Conservation (phyloP, 495 filamentous ascomycete genomes). For the Aspergillus coremiiformis region DNA sequence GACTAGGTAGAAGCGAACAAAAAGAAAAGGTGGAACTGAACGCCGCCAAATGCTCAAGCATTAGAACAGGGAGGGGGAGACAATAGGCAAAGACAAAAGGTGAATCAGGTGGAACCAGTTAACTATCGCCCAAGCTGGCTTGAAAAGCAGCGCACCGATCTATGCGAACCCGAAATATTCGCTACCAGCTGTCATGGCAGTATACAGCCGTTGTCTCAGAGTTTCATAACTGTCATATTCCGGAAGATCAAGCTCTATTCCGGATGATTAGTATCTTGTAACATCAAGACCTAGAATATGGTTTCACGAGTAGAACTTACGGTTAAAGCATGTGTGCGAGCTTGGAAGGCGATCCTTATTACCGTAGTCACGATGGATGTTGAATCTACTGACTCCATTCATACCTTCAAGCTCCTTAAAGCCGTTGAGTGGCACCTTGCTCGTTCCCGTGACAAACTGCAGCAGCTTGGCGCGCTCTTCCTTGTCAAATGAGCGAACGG, state of each 20-base stretch:
- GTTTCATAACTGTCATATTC: slow-evolving; percentile 96
- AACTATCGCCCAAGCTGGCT: neutral
- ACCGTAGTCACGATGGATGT: slow-evolving; percentile 97
- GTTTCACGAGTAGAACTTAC: slow-evolving; percentile 51
- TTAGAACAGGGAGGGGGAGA: slow-evolving; percentile 14
- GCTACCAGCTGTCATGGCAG: slow-evolving; percentile 88
- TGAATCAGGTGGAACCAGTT: neutral
- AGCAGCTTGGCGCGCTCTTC: slow-evolving; percentile 96
- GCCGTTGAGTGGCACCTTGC: slow-evolving; percentile 96
- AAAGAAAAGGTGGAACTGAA: slow-evolving; percentile 18
- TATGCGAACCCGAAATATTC: slow-evolving; percentile 98
- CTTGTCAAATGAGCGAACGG: slow-evolving; percentile 96
- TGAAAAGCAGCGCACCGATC: slow-evolving; percentile 13
- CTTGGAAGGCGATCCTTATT: slow-evolving; percentile 95
- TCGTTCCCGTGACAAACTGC: slow-evolving; percentile 97
- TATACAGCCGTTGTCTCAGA: slow-evolving; percentile 79
- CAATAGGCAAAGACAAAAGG: slow-evolving; percentile 4
- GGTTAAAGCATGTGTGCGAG: slow-evolving; percentile 98
- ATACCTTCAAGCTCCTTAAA: slow-evolving; percentile 99
- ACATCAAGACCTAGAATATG: neutral
- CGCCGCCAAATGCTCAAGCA: slow-evolving; percentile 44
- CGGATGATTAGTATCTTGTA: slow-evolving; percentile 25
- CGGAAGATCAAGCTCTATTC: slow-evolving; percentile 89
- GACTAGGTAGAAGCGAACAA: slow-evolving; percentile 4
- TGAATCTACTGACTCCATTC: slow-evolving; percentile 98